A percentile compares a stretch with the other conserved stretches of the same genome.
These are phyloP conservation scores for Thuja plicata DNA, from an alignment of 83 land plant species.

Conservation along the genomic window DNA sequence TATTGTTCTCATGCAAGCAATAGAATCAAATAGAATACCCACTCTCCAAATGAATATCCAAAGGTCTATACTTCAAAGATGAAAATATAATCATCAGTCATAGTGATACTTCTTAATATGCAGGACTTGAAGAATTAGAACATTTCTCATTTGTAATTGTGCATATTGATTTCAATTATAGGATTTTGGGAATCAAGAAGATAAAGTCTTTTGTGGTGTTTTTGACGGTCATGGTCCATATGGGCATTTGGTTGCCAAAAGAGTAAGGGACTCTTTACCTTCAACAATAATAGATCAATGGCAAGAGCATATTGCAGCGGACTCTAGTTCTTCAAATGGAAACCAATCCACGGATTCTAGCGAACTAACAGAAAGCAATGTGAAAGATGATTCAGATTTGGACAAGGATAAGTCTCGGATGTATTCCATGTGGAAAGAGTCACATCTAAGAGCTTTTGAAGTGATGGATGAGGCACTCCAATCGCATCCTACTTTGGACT, in stretches of 20 bases:
- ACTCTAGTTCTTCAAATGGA: conserved; percentile 1
- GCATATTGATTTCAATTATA: not conserved
- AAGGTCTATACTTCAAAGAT: not conserved
- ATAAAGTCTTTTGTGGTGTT: conserved; percentile 57
- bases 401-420: conserved; percentile 12
- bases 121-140: not conserved
- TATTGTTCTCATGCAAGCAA: not conserved
- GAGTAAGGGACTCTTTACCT: conserved; percentile 54
- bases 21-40: not conserved
- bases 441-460: conserved; percentile 40
- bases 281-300: conserved; percentile 31
- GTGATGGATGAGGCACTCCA: conserved; percentile 60
- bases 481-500: conserved; percentile 39
- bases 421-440: conserved; percentile 49
- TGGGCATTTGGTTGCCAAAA: conserved; percentile 51
- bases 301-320: conserved; percentile 3
- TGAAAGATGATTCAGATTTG: conserved; percentile 1
- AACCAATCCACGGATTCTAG: conserved; percentile 4
- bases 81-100: not conserved
- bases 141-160: not conserved
- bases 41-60: too few species aligned
- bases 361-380: not conserved
- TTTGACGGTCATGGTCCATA: conserved; percentile 76
- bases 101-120: not conserved
- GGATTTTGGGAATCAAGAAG: conserved; percentile 34